Evolutionary conservation across 768 basidiomycete species (phyloP).

Genomic region (Psilocybe azurescens): DNA sequence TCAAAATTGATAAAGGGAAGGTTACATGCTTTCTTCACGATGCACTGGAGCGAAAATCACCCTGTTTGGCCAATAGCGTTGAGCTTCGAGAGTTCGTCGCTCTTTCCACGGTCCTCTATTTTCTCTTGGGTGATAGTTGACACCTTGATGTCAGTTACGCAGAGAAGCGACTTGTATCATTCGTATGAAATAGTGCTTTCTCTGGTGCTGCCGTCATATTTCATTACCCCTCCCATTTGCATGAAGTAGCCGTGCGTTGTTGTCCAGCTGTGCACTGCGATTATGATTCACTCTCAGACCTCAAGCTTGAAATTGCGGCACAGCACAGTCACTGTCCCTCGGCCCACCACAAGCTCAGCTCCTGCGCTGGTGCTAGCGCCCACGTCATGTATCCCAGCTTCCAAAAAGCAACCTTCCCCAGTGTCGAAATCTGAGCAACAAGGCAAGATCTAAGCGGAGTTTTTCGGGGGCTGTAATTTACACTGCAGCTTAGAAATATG

Average conservation of each 20-base stretch:
- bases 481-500: no score
- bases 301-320: no score
- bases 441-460: no score
- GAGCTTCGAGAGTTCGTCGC: constrained; percentile 36
- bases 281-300: no score
- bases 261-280: constrained; percentile 2
- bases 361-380: neutral
- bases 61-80: constrained; percentile 34
- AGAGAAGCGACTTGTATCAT: neutral
- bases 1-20: constrained; percentile 36
- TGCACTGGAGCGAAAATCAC: constrained; percentile 39
- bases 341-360: constrained; percentile 3
- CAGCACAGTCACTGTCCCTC: neutral
- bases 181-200: neutral
- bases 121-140: constrained; percentile 10
- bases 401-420: neutral
- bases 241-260: constrained; percentile 12
- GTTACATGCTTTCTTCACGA: constrained; percentile 23
- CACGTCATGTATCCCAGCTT: neutral
- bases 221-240: constrained; percentile 18
- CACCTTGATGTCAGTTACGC: constrained; percentile 5
- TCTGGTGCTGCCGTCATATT: neutral
- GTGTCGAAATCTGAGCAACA: no score
- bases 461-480: no score
- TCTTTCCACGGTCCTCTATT: constrained; percentile 31